These are phyloP conservation scores for Thielaviopsis ethacetica DNA, from an alignment of 2,329 filamentous ascomycete species.

Conservation along the genomic window DNA sequence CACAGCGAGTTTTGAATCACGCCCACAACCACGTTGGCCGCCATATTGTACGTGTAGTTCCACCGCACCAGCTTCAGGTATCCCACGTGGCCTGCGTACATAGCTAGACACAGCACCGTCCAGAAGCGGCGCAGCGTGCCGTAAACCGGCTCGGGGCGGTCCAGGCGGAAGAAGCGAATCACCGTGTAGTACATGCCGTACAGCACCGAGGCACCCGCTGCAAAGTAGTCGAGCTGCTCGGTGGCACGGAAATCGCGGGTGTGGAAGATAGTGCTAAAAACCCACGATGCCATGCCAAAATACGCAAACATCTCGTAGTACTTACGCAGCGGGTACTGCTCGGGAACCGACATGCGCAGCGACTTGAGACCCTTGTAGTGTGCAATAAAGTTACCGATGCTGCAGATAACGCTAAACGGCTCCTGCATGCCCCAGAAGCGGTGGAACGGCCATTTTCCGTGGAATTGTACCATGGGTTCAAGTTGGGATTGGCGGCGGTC, in stretches of 20 bases:
- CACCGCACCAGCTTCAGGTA: slow-evolving; percentile 78
- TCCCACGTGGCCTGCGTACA: slow-evolving; percentile 63
- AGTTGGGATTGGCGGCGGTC: slow-evolving; percentile 47
- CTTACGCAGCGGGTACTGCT: slow-evolving; percentile 55
- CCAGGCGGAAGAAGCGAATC: slow-evolving; percentile 69
- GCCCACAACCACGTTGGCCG: slow-evolving; percentile 74
- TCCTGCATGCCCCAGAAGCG: slow-evolving; percentile 88
- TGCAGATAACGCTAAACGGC: slow-evolving; percentile 85
- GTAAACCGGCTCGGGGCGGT: slow-evolving; percentile 32
- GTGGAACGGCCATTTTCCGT: slow-evolving; percentile 97
- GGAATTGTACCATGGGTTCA: slow-evolving; percentile 70
- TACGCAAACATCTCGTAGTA: slow-evolving; percentile 73
- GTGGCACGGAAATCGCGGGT: slow-evolving; percentile 71
- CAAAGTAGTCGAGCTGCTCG: slow-evolving; percentile 94
- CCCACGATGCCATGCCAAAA: slow-evolving; percentile 70
- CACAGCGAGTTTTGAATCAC: slow-evolving; percentile 69
- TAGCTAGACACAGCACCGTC: slow-evolving; percentile 52
- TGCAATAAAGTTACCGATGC: slow-evolving; percentile 74
- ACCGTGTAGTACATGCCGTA: slow-evolving; percentile 81
- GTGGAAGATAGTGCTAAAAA: slow-evolving; percentile 83
- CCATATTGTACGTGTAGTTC: slow-evolving; percentile 98
- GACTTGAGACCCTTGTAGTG: slow-evolving; percentile 63
- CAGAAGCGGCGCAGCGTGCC: slow-evolving; percentile 48
- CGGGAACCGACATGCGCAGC: slow-evolving; percentile 53
- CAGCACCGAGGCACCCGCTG: slow-evolving; percentile 72